Evolutionary conservation across 1,284 basidiomycete species (phyloP).

Genomic region (Paramarasmius palmivorus): DNA sequence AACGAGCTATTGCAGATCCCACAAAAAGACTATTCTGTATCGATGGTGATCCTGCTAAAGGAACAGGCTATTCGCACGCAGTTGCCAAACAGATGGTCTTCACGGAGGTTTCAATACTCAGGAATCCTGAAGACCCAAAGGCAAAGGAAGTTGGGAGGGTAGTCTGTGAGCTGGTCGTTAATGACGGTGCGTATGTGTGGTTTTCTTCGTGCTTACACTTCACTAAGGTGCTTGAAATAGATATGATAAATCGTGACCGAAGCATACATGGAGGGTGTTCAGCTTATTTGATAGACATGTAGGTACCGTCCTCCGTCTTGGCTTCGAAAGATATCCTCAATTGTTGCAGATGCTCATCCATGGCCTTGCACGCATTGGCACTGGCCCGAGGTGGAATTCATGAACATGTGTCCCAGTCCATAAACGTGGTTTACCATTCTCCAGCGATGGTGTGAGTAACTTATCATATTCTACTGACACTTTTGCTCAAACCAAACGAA

Average conservation of each 20-base stretch:
- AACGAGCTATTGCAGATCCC: conserved; percentile 4
- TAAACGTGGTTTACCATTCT: conserved; percentile 40
- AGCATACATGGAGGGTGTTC: conserved; percentile 50
- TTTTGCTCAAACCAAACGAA: background rate
- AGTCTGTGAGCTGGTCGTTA: conserved; percentile 46
- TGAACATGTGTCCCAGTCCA: conserved; percentile 39
- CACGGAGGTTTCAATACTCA: conserved; percentile 1
- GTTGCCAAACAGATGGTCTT: conserved; percentile 23
- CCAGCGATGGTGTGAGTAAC: conserved; percentile 33
- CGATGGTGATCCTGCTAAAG: background rate
- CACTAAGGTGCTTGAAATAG: conserved; percentile 26
- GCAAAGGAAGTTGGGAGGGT: background rate
- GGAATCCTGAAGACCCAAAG: background rate
- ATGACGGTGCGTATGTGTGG: conserved; percentile 33
- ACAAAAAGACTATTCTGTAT: background rate
- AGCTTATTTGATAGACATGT: conserved; percentile 49
- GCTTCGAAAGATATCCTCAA: background rate
- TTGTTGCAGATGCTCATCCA: conserved; percentile 29
- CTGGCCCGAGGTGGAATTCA: conserved; percentile 23
- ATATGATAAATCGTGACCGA: conserved; percentile 47
- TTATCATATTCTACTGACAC: conserved; percentile 1
- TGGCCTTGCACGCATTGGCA: conserved; percentile 28
- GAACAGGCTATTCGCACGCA: conserved; percentile 3
- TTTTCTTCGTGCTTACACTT: background rate
- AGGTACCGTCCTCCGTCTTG: conserved; percentile 16